A percentile compares a stretch with the other conserved stretches of the same genome.
Evolutionary conservation across 352 stramenopile species (phyloP).

Genomic region (Globisporangium iwayamae): DNA sequence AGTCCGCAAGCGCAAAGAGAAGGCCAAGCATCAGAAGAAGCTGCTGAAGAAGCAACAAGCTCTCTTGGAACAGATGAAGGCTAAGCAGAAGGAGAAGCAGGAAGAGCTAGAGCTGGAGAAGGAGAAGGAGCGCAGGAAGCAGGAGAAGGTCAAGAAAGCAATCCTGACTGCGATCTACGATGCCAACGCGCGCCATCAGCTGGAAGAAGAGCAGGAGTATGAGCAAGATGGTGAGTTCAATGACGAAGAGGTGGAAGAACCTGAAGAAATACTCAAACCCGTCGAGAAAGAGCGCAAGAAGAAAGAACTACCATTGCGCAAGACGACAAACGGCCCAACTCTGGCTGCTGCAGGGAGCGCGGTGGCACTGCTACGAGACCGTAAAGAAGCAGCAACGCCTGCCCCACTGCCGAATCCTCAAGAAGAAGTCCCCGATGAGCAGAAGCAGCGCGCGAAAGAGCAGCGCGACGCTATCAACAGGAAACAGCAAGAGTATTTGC

Average conservation of each 20-base stretch:
- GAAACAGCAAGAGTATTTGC: slow-evolving; percentile 72
- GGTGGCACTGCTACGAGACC: slow-evolving; percentile 4
- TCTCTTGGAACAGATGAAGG: slow-evolving; percentile 44
- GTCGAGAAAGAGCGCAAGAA: not conserved
- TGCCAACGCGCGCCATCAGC: slow-evolving; percentile 25
- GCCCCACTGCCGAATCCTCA: not conserved
- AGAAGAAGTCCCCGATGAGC: slow-evolving; percentile 23
- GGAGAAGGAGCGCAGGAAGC: slow-evolving; percentile 42
- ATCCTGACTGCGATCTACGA: slow-evolving; percentile 57
- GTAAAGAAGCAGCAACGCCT: slow-evolving; percentile 8
- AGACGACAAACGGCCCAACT: slow-evolving; percentile 3
- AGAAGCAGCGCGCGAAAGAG: slow-evolving; percentile 43
- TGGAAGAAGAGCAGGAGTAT: slow-evolving; percentile 19
- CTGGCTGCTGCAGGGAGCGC: not conserved
- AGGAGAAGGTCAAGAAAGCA: slow-evolving; percentile 52
- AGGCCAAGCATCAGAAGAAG: slow-evolving; percentile 36
- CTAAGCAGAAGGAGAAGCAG: slow-evolving; percentile 49
- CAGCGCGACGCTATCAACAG: slow-evolving; percentile 44
- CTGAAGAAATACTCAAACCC: not conserved
- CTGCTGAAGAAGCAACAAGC: slow-evolving; percentile 61
- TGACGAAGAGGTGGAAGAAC: not conserved
- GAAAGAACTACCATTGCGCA: not conserved
- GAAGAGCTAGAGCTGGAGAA: slow-evolving; percentile 47
- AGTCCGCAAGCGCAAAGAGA: slow-evolving; percentile 28
- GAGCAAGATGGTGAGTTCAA: slow-evolving; percentile 10